Evolutionary conservation across 306 rosid genomes (phyloP), one percentile per base, ranked within the genome.

Genomic region (Vicia sativa): DNA sequence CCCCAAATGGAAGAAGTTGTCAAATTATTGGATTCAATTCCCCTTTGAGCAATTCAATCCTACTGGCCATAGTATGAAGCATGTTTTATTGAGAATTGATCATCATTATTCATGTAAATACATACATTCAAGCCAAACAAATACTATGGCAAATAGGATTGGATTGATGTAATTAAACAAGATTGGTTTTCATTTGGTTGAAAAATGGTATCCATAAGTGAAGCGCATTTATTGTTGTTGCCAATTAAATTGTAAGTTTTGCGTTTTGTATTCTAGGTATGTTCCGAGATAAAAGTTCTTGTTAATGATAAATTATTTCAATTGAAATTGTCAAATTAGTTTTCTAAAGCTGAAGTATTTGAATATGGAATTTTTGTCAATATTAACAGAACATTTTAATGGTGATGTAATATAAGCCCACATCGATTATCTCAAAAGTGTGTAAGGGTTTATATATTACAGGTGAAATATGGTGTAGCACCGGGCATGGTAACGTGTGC

Each of bases 1-100:
- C 99, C 97, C 3, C 41, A 52, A 7, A 90, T 90, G 95, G 56
- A 21, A 0, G 28, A 74, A 21, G 86, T 88, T 15, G 73, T 83
- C 4, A 67, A 70, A 7, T 41, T 70, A 52, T 65, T 90, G 42
- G 68, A 78, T 19, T 58, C n/a, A 3, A 75, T 83, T 71, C 52
- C 68, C 0, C 16, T 23, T 9, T 80, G 11, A 48, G 16, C 35
- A 34, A 34, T 34, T 7, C 38, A 34, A 34, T 34, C 38, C 38
- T 34, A 34, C 38, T 1, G 7, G 38, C 38, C 38, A 34, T 34
- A 34, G 9, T 34, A 7, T 34, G 75, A 77, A 15, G 9, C 14
- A 3, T n/a, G 43, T 1, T 35, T 7, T 54, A 4, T 11, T 54
- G 16, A 54, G 5, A 28, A 34, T 21, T 53, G 38, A 53, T 18